phyloP scores from a whole-genome alignment of 163 green algal genomes.

The Trebouxiophyceae sp. region DNA sequence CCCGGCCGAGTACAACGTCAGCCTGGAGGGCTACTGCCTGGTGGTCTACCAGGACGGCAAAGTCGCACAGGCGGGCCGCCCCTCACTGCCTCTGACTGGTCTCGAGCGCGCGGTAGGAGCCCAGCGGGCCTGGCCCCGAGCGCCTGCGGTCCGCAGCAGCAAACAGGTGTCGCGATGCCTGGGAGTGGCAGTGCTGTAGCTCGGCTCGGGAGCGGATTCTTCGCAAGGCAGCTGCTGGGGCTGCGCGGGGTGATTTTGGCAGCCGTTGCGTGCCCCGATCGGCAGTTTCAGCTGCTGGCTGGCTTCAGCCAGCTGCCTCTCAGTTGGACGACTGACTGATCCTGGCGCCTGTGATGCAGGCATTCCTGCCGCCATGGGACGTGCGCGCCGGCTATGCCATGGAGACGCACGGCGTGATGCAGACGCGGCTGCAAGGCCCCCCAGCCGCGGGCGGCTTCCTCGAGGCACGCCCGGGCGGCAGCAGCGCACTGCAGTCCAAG shows the following conservation, averaged over 20 bases:
- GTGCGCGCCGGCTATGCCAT: constrained; percentile 42
- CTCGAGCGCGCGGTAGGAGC: not conserved
- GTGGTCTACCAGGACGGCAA: constrained; percentile 36
- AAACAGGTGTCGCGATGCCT: not conserved
- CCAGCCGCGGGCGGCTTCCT: constrained; percentile 2
- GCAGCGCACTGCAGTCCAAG: not conserved
- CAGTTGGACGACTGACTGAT: too few species aligned
- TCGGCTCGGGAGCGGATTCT: not conserved
- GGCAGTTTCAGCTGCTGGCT: too few species aligned
- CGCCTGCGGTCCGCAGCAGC: too few species aligned
- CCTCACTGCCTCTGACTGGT: not conserved
- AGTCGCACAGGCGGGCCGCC: constrained; percentile 17
- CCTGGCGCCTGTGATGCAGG: too few species aligned
- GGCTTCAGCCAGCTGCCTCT: too few species aligned
- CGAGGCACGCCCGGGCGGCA: not conserved
- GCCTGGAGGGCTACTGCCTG: constrained; percentile 24
- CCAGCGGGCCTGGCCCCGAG: not conserved
- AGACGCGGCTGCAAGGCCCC: not conserved
- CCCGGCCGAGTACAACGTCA: not conserved
- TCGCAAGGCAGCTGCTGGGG: not conserved
- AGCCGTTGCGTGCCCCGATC: too few species aligned
- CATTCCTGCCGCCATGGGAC: constrained; percentile 29
- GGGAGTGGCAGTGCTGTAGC: not conserved
- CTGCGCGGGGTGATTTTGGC: not conserved
- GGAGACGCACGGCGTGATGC: constrained; percentile 55